These are phyloP conservation scores for Scheffersomyces coipomensis DNA, from an alignment of 805 yeast species.

Conservation along the genomic window DNA sequence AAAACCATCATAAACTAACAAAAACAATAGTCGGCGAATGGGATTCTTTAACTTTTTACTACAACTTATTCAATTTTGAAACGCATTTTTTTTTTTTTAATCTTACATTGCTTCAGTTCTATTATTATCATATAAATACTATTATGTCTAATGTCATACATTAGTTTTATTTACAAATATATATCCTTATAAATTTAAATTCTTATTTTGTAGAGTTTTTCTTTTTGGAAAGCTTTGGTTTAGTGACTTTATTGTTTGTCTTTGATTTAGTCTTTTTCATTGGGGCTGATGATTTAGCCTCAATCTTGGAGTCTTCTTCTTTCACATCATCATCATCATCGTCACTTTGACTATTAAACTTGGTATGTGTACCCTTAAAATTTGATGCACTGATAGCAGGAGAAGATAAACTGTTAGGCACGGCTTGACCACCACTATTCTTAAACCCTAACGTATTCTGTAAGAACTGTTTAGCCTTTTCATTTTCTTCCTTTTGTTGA, in stretches of 20 bases:
- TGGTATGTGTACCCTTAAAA: conserved; percentile 40
- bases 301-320: background rate
- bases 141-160: too few relatives aligned
- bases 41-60: too few relatives aligned
- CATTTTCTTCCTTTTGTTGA: conserved; percentile 25
- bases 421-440: conserved; percentile 28
- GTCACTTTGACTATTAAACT: conserved; percentile 20
- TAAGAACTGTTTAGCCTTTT: conserved; percentile 47
- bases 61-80: conserved; percentile 5
- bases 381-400: conserved; percentile 40
- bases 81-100: conserved; percentile 1
- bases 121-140: too few relatives aligned
- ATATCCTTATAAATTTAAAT: background rate
- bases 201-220: background rate
- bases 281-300: too few relatives aligned
- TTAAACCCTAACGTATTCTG: conserved; percentile 42
- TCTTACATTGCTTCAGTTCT: background rate
- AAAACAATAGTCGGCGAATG: too few relatives aligned
- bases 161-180: background rate
- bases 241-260: background rate
- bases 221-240: background rate
- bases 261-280: too few relatives aligned
- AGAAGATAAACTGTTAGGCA: conserved; percentile 13
- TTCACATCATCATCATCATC: conserved; percentile 4
- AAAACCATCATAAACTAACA: conserved; percentile 1